phyloP scores from a whole-genome alignment of 306 rosid genomes.

The Morella rubra region DNA sequence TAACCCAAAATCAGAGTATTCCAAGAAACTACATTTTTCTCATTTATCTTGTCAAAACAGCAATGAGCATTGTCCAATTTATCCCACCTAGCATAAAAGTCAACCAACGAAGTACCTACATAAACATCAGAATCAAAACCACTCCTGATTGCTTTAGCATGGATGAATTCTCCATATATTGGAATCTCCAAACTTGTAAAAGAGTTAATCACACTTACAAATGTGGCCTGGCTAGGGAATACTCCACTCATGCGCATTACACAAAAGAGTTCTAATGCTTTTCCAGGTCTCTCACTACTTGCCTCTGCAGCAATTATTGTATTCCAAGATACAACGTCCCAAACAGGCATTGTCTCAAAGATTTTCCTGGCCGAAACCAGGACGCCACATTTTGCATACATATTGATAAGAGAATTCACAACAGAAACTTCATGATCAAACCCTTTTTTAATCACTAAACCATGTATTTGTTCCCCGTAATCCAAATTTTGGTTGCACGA shows the following conservation, averaged over 20 bases:
- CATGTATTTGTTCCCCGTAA: conserved; percentile 53
- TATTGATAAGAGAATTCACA: conserved; percentile 48
- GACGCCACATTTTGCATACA: conserved; percentile 54
- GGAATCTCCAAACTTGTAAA: conserved; percentile 36
- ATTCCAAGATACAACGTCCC: conserved; percentile 61
- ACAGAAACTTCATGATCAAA: conserved; percentile 41
- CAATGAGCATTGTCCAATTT: conserved; percentile 43
- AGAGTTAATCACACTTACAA: conserved; percentile 48
- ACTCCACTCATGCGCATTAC: conserved; percentile 46
- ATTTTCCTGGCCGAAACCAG: conserved; percentile 46
- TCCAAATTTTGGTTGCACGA: conserved; percentile 43
- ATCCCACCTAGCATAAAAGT: conserved; percentile 50
- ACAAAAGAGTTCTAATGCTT: conserved; percentile 47
- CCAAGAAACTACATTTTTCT: conserved; percentile 69
- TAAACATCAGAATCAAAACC: conserved; percentile 58
- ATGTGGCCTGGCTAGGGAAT: conserved; percentile 53
- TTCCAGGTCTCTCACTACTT: conserved; percentile 38
- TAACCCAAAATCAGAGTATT: conserved; percentile 63
- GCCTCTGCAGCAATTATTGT: conserved; percentile 46
- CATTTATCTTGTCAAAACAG: conserved; percentile 60
- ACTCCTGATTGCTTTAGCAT: conserved; percentile 49
- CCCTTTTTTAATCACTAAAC: conserved; percentile 59
- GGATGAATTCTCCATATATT: conserved; percentile 51
- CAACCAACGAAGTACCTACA: conserved; percentile 63
- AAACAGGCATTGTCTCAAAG: conserved; percentile 43